Conservation (phyloP, 176 grass and related monocot genomes). For the Themeda triandra region DNA sequence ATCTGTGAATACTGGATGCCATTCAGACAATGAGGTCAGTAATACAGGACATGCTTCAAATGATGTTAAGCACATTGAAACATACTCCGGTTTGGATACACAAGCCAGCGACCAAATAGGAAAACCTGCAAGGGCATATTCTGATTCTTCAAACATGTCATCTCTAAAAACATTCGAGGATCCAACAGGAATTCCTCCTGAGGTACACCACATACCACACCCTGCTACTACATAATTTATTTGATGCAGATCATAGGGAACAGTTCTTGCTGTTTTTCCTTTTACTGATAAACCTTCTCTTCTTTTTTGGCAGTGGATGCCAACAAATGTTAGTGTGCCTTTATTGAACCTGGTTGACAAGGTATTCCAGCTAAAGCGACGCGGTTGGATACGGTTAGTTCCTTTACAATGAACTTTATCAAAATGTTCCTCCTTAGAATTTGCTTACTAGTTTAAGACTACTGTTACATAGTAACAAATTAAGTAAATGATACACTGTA, state of each 20-base stretch:
- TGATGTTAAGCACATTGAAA: conserved; percentile 44
- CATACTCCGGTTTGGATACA: conserved; percentile 32
- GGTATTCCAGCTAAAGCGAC: conserved; percentile 84
- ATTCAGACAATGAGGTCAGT: conserved; percentile 86
- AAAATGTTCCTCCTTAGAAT: conserved; percentile 3
- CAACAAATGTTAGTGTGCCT: conserved; percentile 90
- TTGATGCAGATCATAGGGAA: conserved; percentile 11
- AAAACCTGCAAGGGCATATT: conserved; percentile 39
- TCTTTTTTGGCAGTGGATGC: conserved; percentile 69
- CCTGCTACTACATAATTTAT: conserved; percentile 11
- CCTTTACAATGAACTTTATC: conserved; percentile 22
- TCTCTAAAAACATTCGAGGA: conserved; percentile 56
- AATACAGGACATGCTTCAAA: conserved; percentile 58
- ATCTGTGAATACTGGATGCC: conserved; percentile 59
- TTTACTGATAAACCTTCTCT: conserved; percentile 13
- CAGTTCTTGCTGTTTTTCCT: neutral
- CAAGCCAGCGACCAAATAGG: conserved; percentile 39
- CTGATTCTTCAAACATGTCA: conserved; percentile 52
- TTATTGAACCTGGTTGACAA: conserved; percentile 94
- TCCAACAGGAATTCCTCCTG: conserved; percentile 71
- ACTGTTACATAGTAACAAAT: neutral
- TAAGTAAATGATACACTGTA: conserved; percentile 1
- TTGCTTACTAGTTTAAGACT: conserved; percentile 19
- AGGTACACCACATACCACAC: conserved; percentile 43
- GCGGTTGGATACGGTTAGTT: conserved; percentile 90